phyloP scores from a whole-genome alignment of 2,329 filamentous ascomycete species.

The Lecanicillium sp. region DNA sequence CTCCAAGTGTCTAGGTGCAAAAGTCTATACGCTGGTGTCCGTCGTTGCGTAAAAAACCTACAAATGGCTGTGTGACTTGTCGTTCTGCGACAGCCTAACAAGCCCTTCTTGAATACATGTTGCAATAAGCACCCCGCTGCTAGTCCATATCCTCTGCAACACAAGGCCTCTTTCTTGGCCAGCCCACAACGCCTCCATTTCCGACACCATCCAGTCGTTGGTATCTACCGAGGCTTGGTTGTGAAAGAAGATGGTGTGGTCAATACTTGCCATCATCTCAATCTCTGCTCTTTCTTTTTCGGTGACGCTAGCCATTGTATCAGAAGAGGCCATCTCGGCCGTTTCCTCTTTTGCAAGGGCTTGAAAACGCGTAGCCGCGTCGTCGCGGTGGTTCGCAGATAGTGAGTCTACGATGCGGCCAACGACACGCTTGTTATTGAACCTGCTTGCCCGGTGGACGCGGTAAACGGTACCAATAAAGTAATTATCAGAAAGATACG shows the following conservation, averaged over 20 bases:
- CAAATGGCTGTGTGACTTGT: too few species aligned
- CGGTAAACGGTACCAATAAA: constrained; percentile 6
- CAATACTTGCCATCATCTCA: constrained; percentile 7
- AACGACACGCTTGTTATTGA: neutral
- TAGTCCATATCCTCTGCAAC: constrained; percentile 5
- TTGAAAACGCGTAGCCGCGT: neutral
- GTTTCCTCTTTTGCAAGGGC: constrained; percentile 1
- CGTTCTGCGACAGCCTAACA: neutral
- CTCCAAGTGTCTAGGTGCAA: too few species aligned
- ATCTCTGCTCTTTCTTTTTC: neutral
- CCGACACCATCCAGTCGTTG: constrained; percentile 7
- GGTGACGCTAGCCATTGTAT: neutral
- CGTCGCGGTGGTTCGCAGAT: neutral
- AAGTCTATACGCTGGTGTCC: too few species aligned
- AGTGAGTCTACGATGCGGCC: neutral
- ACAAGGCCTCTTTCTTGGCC: constrained; percentile 7
- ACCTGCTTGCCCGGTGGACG: constrained; percentile 5
- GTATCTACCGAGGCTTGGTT: neutral
- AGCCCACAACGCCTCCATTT: constrained; percentile 9
- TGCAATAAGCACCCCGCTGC: constrained; percentile 1
- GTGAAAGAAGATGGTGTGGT: constrained; percentile 8
- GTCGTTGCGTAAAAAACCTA: too few species aligned
- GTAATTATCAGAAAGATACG: constrained; percentile 8
- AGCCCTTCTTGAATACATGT: constrained; percentile 6
- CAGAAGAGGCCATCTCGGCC: neutral